Conservation (phyloP, 805 yeast genomes). For the Pichia nakasei region DNA sequence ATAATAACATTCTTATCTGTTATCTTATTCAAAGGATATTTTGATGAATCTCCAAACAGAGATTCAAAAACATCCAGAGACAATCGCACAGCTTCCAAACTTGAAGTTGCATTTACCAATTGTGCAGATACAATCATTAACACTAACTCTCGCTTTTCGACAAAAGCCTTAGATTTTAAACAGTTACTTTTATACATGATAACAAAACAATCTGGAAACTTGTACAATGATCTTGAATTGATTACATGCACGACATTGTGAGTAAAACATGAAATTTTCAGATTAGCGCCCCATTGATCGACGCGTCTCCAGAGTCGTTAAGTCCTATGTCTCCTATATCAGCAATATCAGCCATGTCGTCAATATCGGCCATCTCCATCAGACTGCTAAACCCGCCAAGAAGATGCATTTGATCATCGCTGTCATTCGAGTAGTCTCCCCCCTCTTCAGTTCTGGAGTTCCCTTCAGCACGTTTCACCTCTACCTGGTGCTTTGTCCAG, state of each 20-base stretch:
- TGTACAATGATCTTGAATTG: too few relatives aligned
- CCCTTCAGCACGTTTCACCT: not conserved
- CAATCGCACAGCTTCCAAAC: slow-evolving; percentile 16
- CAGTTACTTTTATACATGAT: too few relatives aligned
- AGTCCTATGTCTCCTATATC: too few relatives aligned
- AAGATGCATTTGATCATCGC: not conserved
- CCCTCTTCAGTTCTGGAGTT: slow-evolving; percentile 8
- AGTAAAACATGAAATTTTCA: too few relatives aligned
- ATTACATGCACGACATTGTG: too few relatives aligned
- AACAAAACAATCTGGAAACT: too few relatives aligned
- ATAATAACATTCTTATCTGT: slow-evolving; percentile 13
- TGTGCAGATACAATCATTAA: not conserved
- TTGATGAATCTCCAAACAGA: slow-evolving; percentile 8
- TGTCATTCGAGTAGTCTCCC: not conserved
- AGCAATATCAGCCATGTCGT: slow-evolving; percentile 21
- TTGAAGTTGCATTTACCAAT: slow-evolving; percentile 6
- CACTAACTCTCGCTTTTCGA: too few relatives aligned
- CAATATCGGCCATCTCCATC: slow-evolving; percentile 18
- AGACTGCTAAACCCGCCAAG: slow-evolving; percentile 9
- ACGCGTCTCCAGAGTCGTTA: too few relatives aligned
- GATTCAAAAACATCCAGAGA: slow-evolving; percentile 9
- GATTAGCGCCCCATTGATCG: not conserved
- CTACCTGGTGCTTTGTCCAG: slow-evolving; percentile 25
- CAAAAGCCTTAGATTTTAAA: too few relatives aligned
- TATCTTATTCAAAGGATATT: not conserved